Base-by-base conservation (phyloP, 176 grass and related monocot genomes). In the Triticum urartu region DNA sequence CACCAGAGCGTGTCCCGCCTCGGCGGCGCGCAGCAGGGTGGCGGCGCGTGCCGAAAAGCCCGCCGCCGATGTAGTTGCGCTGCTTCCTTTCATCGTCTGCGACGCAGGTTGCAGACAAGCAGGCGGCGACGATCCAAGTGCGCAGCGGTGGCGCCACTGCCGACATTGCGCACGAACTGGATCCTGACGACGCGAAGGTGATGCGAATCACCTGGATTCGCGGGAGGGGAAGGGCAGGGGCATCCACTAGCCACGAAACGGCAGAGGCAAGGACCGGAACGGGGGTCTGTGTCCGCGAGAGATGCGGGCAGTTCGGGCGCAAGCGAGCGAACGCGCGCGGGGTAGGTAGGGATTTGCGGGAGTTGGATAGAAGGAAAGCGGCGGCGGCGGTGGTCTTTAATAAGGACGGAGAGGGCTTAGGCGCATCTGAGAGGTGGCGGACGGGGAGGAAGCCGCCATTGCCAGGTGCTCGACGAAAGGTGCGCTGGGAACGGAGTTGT, bases 41-140 rank as follows among this genome's bases (percentile, higher is more conserved):
- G 83, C 61, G 76, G 79, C 83, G 81, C 50, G 88, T 68, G 87
- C 78, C 76, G 71, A 91, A 85, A 30, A 87, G 32, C 4, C 69
- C 90, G 32, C 86, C 39, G 43, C 33, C 38, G 25, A 50, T 63
- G 24, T 85, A 33, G 79, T 68, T 67, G 66, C 85, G 84, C 33
- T 83, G 83, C 68, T 87, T 77, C 73, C 70, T 76, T 38, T 87
- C 80, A 11, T 81, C 92, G 7, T 28, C 50, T 7, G 25, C 87
- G 61, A 36, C 72, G 73, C 88, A 97, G 30, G 92, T 88, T 68
- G 91, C 92, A 17, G 92, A 97, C 86, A 97, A 63, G 88, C 85
- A 91, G 26, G 92, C 94, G 56, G 94, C 90, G 43, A 94, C 92
- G 33, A 97, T 84, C 92, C 94, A 97, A 48, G 92, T 97, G 92